Conservation (phyloP, 805 yeast species). For the Ogataea naganishii region DNA sequence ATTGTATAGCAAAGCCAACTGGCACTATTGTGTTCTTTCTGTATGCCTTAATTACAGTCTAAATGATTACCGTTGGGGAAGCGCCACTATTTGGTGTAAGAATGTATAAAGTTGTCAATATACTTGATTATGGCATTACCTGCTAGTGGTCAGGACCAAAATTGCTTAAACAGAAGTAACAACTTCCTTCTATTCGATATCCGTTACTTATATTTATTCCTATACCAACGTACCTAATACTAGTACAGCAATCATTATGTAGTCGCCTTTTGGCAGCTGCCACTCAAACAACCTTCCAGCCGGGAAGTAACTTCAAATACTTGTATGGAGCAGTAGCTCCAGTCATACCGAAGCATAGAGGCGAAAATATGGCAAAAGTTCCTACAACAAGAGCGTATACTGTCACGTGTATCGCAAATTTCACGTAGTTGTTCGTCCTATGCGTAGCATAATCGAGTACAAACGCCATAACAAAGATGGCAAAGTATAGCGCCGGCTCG, state of each 20-base stretch:
- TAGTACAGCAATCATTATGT: too few species aligned
- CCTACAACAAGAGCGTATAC: conserved; percentile 37
- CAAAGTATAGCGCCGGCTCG: conserved; percentile 76
- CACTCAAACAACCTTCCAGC: conserved; percentile 35
- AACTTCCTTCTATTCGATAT: not conserved
- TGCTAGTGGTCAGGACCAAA: conserved; percentile 6
- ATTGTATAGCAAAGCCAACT: too few species aligned
- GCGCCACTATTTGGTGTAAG: too few species aligned
- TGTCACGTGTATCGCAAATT: conserved; percentile 26
- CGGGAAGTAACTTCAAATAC: conserved; percentile 38
- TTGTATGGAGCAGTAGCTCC: conserved; percentile 32
- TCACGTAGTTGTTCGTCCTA: conserved; percentile 19
- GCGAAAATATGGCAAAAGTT: conserved; percentile 52
- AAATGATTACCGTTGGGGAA: too few species aligned
- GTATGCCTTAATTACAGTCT: too few species aligned
- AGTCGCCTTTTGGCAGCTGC: too few species aligned
- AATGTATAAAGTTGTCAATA: conserved; percentile 2
- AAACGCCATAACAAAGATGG: conserved; percentile 48
- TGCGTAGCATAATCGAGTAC: conserved; percentile 37
- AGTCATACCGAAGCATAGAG: conserved; percentile 59
- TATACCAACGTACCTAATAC: too few species aligned
- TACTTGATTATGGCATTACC: conserved; percentile 3
- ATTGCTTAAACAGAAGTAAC: not conserved
- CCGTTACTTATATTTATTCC: too few species aligned
- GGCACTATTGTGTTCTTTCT: too few species aligned